phyloP scores from a whole-genome alignment of 1,139 yeast species.

The Ogataea hybrid region DNA sequence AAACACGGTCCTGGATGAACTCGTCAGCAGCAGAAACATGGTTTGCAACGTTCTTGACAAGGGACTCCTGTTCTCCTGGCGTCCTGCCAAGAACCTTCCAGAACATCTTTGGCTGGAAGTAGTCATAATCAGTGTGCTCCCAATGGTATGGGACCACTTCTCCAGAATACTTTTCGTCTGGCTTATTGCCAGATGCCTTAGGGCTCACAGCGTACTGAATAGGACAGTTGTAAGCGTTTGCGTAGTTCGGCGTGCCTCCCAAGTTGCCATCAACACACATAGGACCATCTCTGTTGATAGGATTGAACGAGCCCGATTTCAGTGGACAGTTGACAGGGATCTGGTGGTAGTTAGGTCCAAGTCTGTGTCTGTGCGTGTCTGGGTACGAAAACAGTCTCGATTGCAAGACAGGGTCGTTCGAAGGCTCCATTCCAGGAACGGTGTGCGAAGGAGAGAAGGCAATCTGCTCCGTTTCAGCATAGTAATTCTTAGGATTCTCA shows the following conservation, averaged over 20 bases:
- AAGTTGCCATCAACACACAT: conserved; percentile 84
- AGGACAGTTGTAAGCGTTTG: conserved; percentile 48
- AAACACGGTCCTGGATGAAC: conserved; percentile 75
- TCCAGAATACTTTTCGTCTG: conserved; percentile 85
- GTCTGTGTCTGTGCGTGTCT: conserved; percentile 74
- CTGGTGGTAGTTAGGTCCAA: conserved; percentile 69
- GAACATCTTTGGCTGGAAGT: conserved; percentile 60
- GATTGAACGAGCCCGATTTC: conserved; percentile 47
- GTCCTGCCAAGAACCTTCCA: conserved; percentile 76
- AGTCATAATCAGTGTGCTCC: conserved; percentile 62
- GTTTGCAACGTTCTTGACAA: conserved; percentile 80
- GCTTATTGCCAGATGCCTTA: conserved; percentile 37
- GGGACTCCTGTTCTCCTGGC: conserved; percentile 76
- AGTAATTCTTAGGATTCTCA: conserved; percentile 74
- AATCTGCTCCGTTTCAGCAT: conserved; percentile 80
- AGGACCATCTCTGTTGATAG: conserved; percentile 75
- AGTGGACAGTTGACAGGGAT: conserved; percentile 73
- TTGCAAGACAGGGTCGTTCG: conserved; percentile 86
- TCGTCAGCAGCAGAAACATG: conserved; percentile 73
- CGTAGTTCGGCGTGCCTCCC: conserved; percentile 81
- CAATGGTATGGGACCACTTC: conserved; percentile 89
- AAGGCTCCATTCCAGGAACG: conserved; percentile 80
- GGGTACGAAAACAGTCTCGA: conserved; percentile 82
- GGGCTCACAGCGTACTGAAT: conserved; percentile 27
- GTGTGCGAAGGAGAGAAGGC: conserved; percentile 84